These are phyloP conservation scores for Phytophthora pseudosyringae DNA, from an alignment of 352 stramenopile species.

Conservation along the genomic window DNA sequence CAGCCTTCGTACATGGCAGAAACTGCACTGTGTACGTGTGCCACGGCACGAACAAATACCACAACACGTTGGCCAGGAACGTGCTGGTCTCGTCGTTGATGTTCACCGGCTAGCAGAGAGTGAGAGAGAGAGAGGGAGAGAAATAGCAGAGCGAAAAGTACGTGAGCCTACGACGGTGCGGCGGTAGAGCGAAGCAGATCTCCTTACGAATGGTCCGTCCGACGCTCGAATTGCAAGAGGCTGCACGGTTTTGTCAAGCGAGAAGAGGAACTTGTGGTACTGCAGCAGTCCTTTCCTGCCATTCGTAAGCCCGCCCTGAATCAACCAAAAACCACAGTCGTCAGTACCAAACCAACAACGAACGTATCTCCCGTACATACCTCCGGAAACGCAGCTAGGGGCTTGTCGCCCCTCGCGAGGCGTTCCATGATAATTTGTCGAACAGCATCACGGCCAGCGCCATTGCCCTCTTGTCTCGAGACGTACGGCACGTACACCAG, in stretches of 20 bases:
- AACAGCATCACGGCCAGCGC: slow-evolving; percentile 52
- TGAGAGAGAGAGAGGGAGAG: too few species aligned
- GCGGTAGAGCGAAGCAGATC: not conserved
- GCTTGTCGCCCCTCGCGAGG: slow-evolving; percentile 55
- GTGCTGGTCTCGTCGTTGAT: slow-evolving; percentile 84
- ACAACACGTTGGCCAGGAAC: slow-evolving; percentile 74
- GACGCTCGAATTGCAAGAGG: slow-evolving; percentile 66
- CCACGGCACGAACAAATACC: slow-evolving; percentile 77
- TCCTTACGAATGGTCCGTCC: slow-evolving; percentile 71
- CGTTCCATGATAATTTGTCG: slow-evolving; percentile 72
- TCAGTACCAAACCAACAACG: slow-evolving; percentile 7
- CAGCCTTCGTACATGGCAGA: slow-evolving; percentile 46
- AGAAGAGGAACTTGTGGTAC: slow-evolving; percentile 86
- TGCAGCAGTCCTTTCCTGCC: slow-evolving; percentile 67
- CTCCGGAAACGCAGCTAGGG: slow-evolving; percentile 67
- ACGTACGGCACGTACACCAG: slow-evolving; percentile 74
- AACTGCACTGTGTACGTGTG: slow-evolving; percentile 73
- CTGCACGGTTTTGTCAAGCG: slow-evolving; percentile 64
- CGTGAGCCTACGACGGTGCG: not conserved
- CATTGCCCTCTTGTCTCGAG: slow-evolving; percentile 64
- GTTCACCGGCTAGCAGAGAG: slow-evolving; percentile 55
- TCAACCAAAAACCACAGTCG: not conserved
- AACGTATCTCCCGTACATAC: slow-evolving; percentile 21
- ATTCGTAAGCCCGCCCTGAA: slow-evolving; percentile 69
- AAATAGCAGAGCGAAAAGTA: not conserved